phyloP scores from a whole-genome alignment of 805 yeast genomes.

The Kockiozyma suomiensis region DNA sequence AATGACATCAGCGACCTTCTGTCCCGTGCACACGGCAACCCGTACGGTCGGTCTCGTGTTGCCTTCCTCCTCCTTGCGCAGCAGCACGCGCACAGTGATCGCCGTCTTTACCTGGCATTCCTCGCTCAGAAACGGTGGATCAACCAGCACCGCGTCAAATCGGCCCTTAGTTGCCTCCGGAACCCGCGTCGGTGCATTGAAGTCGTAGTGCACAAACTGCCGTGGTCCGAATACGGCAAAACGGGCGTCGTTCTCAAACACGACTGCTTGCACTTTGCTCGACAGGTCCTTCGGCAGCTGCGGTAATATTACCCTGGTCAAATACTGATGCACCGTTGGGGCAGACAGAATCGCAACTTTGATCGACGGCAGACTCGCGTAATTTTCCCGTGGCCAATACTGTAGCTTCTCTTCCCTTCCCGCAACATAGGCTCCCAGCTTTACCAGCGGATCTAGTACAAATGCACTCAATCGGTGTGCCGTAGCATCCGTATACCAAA shows the following conservation, averaged over 20 bases:
- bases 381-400: conserved; percentile 4
- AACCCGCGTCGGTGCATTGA: conserved; percentile 64
- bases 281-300: conserved; percentile 10
- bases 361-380: conserved; percentile 9
- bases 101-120: conserved; percentile 78
- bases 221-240: conserved; percentile 68
- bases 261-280: conserved; percentile 32
- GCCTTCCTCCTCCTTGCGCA: conserved; percentile 37
- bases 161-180: conserved; percentile 59
- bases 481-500: conserved; percentile 79
- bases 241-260: conserved; percentile 78
- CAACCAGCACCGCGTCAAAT: conserved; percentile 73
- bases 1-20: conserved; percentile 74
- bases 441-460: conserved; percentile 20
- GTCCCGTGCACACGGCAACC: conserved; percentile 83
- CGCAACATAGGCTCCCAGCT: conserved; percentile 3
- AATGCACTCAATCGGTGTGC: conserved; percentile 52
- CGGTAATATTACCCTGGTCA: conserved; percentile 22
- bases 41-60: neutral
- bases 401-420: neutral
- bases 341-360: conserved; percentile 78
- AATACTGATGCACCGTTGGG: conserved; percentile 70
- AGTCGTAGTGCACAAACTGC: conserved; percentile 75
- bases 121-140: conserved; percentile 84
- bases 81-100: conserved; percentile 61